Base-by-base conservation (phyloP, 2,329 filamentous ascomycete species). In the Pseudogymnoascus sp. region DNA sequence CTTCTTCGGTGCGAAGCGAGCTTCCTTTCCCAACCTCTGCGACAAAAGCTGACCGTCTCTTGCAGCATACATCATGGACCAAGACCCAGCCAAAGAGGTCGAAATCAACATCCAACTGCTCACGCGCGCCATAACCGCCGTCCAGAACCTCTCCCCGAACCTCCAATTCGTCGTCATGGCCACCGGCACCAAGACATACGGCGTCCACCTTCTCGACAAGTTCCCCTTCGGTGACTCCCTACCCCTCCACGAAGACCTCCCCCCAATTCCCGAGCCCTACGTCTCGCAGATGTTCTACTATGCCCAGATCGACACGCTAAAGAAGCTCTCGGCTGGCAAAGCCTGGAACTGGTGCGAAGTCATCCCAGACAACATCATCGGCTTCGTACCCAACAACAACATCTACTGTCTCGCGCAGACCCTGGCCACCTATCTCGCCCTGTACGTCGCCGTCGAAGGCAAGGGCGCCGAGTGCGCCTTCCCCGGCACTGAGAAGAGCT, bases 241-340 rank as follows among this genome's bases (percentile, higher is more conserved):
- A 12, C 77, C 78, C 0, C 67, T 78, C 46, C 71, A 71, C 31
- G 78, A 79, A 69, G 70, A 71, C 10, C 66, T 74, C 28, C 75
- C 75, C 0, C 74, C 76, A n/a, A 74, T 80, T 36, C 75, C 76
- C 1, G 73, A 76, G 62, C 77, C 76, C 0, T 75, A 74, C 60
- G 75, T 75, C 1, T 75, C 75, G 10, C 72, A 78, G 64, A 76
- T 80, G 65, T 80, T 80, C 70, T 80, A 80, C 70, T 80, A 80
- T 67, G 71, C 68, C n/a, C 77, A 80, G 69, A 73, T 75, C 18
- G 78, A 79, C 65, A 68, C 76, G 60, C 69, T 80, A 18, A 69
- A 71, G 25, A 64, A 71, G 36, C 67, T 50, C 69, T 72, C 10
- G 1, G 67, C 72, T 61, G 75, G 74, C 1, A 78, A 79, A 69